phyloP scores from a whole-genome alignment of 495 filamentous ascomycete species.

The Xylaria longipes region DNA sequence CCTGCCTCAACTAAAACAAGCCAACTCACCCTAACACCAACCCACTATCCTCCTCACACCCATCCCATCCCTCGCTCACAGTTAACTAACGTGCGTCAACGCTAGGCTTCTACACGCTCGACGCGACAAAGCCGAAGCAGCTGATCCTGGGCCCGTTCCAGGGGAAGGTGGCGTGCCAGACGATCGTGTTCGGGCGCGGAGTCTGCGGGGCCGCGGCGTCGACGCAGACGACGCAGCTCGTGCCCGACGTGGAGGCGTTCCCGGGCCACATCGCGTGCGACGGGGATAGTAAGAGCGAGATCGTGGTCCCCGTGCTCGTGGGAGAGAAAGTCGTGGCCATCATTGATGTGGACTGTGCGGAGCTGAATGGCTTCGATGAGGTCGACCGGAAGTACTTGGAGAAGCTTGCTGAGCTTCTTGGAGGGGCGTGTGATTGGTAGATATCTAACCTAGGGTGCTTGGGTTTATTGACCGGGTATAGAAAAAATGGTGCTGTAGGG shows the following conservation, averaged over 20 bases:
- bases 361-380: constrained; percentile 74
- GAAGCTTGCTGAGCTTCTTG: constrained; percentile 69
- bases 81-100: background rate
- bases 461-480: background rate
- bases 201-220: constrained; percentile 83
- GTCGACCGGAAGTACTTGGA: constrained; percentile 74
- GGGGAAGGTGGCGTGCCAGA: constrained; percentile 87
- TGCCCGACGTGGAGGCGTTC: constrained; percentile 77
- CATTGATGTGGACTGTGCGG: constrained; percentile 86
- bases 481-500: background rate
- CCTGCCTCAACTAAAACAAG: background rate
- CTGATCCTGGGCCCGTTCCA: constrained; percentile 89
- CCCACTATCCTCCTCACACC: background rate
- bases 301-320: constrained; percentile 82
- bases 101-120: constrained; percentile 79
- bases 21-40: background rate
- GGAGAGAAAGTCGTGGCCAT: constrained; percentile 71
- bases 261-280: constrained; percentile 95
- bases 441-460: background rate
- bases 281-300: constrained; percentile 80
- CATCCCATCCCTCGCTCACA: background rate
- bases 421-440: constrained; percentile 75
- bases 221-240: constrained; percentile 68
- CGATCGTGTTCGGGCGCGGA: constrained; percentile 77
- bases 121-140: constrained; percentile 59